A percentile compares a stretch with the other conserved stretches of the same genome.
These are phyloP conservation scores for Volvariella surrecta DNA, from an alignment of 1,284 basidiomycete species.

Conservation along the genomic window DNA sequence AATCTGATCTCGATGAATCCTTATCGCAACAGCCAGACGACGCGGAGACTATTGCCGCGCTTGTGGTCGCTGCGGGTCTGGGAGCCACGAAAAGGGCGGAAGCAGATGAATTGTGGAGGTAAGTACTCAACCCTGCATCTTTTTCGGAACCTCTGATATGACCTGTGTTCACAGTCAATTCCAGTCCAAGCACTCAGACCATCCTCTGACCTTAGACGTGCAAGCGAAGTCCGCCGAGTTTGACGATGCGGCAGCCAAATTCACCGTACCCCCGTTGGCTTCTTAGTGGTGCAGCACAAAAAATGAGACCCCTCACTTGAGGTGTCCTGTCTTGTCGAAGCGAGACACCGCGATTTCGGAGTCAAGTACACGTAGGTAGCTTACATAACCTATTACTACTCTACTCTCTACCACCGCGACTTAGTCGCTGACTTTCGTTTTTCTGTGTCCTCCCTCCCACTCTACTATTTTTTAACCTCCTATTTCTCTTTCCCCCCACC, in stretches of 20 bases:
- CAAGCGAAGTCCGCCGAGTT: constrained; percentile 55
- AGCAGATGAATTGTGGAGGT: constrained; percentile 64
- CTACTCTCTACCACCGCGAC: too few species aligned
- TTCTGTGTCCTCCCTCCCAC: too few species aligned
- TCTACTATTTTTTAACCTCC: too few species aligned
- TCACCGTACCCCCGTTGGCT: constrained; percentile 48
- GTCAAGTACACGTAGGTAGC: too few species aligned
- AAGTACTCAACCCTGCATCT: constrained; percentile 21
- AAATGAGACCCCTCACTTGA: too few species aligned
- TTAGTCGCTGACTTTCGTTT: too few species aligned
- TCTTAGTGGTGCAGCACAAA: constrained; percentile 8
- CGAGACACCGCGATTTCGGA: too few species aligned
- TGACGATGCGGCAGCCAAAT: constrained; percentile 65
- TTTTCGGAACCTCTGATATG: background rate
- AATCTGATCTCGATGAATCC: constrained; percentile 80
- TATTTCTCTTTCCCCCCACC: too few species aligned
- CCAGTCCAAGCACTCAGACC: constrained; percentile 45
- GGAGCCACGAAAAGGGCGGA: constrained; percentile 49
- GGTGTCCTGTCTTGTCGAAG: too few species aligned
- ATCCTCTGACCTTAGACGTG: constrained; percentile 64
- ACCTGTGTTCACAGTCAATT: constrained; percentile 39
- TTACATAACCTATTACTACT: too few species aligned
- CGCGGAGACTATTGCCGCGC: constrained; percentile 64
- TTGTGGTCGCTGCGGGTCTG: constrained; percentile 59
- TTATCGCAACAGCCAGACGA: constrained; percentile 48